These are phyloP conservation scores for Sporothrix variecibatus DNA, from an alignment of 2,329 filamentous ascomycete species.

Conservation along the genomic window DNA sequence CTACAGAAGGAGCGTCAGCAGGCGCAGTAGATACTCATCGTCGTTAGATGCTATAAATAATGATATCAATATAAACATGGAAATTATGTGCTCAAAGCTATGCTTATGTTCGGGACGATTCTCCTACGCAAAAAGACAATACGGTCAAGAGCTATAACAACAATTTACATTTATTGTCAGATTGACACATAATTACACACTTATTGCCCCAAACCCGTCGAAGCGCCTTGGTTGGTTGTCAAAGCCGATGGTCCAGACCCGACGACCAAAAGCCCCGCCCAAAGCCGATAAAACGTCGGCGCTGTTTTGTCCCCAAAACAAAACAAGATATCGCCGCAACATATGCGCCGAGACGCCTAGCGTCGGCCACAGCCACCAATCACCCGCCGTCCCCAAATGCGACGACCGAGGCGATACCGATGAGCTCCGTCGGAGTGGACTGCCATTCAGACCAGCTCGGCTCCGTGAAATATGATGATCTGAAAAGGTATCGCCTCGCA, in stretches of 20 bases:
- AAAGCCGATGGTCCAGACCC: not conserved
- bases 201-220: not conserved
- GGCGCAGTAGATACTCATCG: not conserved
- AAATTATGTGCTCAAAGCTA: no score
- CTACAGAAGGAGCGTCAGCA: constrained; percentile 22
- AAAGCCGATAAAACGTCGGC: not conserved
- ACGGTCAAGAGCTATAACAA: no score
- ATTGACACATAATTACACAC: not conserved
- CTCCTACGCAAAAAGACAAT: no score
- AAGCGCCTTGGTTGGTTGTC: not conserved
- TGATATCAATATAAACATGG: not conserved
- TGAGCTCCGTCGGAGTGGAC: not conserved
- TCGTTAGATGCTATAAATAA: not conserved
- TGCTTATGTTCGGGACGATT: no score
- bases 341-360: constrained; percentile 8
- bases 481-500: not conserved
- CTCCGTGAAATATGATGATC: not conserved
- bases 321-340: not conserved
- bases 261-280: not conserved
- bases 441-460: not conserved
- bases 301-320: not conserved
- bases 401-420: not conserved
- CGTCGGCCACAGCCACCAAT: constrained; percentile 6
- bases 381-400: not conserved
- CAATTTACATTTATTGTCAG: no score